A percentile compares a stretch with the other conserved stretches of the same genome.
These are phyloP conservation scores for Skeletonema potamos DNA, from an alignment of 108 stramenopile genomes.

Conservation along the genomic window DNA sequence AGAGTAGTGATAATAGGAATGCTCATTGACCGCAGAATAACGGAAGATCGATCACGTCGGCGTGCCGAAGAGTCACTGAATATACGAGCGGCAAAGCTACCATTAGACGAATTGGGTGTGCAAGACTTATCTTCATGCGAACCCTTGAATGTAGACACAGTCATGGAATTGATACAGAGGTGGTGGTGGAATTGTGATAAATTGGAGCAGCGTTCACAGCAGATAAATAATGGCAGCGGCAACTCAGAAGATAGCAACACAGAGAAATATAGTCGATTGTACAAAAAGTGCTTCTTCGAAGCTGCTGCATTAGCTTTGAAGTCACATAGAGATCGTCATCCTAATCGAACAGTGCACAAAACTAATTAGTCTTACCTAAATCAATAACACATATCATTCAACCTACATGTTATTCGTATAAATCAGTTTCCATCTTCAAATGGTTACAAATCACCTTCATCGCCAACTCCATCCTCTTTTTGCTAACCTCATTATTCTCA, in stretches of 20 bases:
- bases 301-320: constrained; percentile 63
- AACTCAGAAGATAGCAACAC: background rate
- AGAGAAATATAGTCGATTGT: background rate
- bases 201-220: constrained; percentile 4
- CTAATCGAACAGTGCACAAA: constrained; percentile 55
- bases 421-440: constrained; percentile 50
- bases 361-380: background rate
- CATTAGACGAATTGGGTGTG: constrained; percentile 56
- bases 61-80: constrained; percentile 49
- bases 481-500: constrained; percentile 32
- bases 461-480: constrained; percentile 57
- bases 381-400: too few species aligned
- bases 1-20: constrained; percentile 66
- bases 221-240: background rate
- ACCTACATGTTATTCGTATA: background rate
- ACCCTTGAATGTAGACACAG: constrained; percentile 81
- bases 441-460: constrained; percentile 73
- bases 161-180: constrained; percentile 76
- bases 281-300: constrained; percentile 52
- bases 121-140: constrained; percentile 47
- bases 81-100: constrained; percentile 44
- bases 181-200: constrained; percentile 66
- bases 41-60: constrained; percentile 58
- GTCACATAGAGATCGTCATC: constrained; percentile 69
- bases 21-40: constrained; percentile 79